Conservation (phyloP, 495 filamentous ascomycete species). For the Penicillium flavigenum region DNA sequence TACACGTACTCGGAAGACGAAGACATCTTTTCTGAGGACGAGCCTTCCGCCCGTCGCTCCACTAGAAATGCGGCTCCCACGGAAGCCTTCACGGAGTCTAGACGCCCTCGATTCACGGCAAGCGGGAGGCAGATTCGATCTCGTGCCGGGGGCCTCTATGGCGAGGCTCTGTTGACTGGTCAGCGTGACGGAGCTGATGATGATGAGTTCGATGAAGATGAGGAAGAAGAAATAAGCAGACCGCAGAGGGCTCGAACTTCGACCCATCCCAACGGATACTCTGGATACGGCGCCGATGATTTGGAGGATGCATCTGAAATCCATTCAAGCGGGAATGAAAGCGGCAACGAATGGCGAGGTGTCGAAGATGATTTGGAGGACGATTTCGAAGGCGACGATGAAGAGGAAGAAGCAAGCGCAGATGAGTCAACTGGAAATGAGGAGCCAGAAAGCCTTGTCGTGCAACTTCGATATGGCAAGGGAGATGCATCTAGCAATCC, state of each 20-base stretch:
- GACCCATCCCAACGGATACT: conserved; percentile 43
- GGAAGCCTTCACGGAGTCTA: conserved; percentile 65
- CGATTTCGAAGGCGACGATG: conserved; percentile 62
- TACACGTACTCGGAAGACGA: conserved; percentile 96
- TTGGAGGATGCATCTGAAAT: conserved; percentile 66
- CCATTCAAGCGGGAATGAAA: conserved; percentile 55
- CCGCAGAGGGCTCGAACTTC: conserved; percentile 34
- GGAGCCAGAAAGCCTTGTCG: conserved; percentile 59
- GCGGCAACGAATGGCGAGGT: conserved; percentile 63
- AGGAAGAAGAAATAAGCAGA: conserved; percentile 34
- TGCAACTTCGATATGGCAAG: conserved; percentile 60
- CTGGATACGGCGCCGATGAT: conserved; percentile 56
- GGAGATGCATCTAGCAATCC: conserved; percentile 24
- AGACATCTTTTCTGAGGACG: conserved; percentile 71
- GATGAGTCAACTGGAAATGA: conserved; percentile 58
- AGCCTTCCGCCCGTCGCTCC: conserved; percentile 64
- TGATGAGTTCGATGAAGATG: conserved; percentile 20
- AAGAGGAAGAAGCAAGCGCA: conserved; percentile 59
- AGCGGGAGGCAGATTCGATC: conserved; percentile 84
- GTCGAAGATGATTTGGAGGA: conserved; percentile 75
- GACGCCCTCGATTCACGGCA: conserved; percentile 80
- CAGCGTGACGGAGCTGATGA: conserved; percentile 39
- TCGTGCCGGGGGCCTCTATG: conserved; percentile 74
- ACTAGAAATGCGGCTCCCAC: conserved; percentile 66
- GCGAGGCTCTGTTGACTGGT: conserved; percentile 64